These are phyloP conservation scores for Penicillium malachiteum DNA, from an alignment of 495 filamentous ascomycete species.

Conservation along the genomic window DNA sequence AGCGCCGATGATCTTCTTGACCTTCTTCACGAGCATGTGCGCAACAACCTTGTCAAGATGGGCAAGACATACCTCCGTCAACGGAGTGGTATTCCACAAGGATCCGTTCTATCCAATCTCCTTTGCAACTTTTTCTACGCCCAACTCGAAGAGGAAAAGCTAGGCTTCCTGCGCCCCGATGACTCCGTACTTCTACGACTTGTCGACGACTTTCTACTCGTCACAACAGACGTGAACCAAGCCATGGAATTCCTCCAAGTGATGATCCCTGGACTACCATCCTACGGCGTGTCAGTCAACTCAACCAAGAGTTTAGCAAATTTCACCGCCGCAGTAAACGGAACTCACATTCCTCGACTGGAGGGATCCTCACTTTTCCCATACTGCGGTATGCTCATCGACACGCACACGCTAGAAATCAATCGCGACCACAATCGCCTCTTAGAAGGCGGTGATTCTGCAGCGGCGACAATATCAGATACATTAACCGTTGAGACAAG, in stretches of 20 bases:
- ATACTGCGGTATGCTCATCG: slow-evolving; percentile 80
- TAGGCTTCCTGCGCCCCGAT: slow-evolving; percentile 61
- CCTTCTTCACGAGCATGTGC: slow-evolving; percentile 73
- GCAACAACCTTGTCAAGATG: slow-evolving; percentile 80
- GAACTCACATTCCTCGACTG: slow-evolving; percentile 50
- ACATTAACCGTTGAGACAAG: slow-evolving; percentile 75
- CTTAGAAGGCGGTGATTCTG: slow-evolving; percentile 43
- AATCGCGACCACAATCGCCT: slow-evolving; percentile 56
- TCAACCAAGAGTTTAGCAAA: slow-evolving; percentile 80
- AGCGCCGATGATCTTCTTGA: slow-evolving; percentile 60
- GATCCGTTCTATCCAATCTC: slow-evolving; percentile 78
- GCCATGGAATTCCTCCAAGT: slow-evolving; percentile 69
- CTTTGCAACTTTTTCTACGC: slow-evolving; percentile 96
- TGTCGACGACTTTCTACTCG: slow-evolving; percentile 89
- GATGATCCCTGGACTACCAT: slow-evolving; percentile 75
- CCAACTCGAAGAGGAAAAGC: slow-evolving; percentile 66
- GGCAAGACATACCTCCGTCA: slow-evolving; percentile 90
- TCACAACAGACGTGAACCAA: slow-evolving; percentile 65
- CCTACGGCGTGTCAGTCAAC: slow-evolving; percentile 80
- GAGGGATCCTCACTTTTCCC: slow-evolving; percentile 61
- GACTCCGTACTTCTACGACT: slow-evolving; percentile 73
- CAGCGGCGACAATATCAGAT: slow-evolving; percentile 44
- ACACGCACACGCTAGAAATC: slow-evolving; percentile 75
- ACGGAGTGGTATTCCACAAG: slow-evolving; percentile 87
- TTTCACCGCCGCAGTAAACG: slow-evolving; percentile 66